Percentiles rank a stretch among this genome's conserved stretches.
Conservation (phyloP, 345 rosid genomes). For the Pelargonium nanum region DNA sequence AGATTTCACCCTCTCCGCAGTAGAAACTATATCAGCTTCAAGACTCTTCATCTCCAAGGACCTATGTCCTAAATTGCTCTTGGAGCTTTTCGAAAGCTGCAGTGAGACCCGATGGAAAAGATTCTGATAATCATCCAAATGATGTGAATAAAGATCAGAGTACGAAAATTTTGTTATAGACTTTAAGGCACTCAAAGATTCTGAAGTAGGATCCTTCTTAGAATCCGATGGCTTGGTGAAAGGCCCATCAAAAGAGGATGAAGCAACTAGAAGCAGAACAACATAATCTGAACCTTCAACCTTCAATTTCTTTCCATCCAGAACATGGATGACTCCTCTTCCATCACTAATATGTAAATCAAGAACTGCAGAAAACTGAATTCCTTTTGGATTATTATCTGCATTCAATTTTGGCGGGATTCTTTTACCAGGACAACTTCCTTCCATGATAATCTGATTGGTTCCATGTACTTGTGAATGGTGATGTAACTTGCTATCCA, state of each 20-base stretch:
- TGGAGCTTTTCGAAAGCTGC: constrained; percentile 48
- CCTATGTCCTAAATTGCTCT: constrained; percentile 15
- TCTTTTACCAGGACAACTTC: constrained; percentile 68
- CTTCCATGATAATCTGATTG: constrained; percentile 53
- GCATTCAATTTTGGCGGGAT: constrained; percentile 29
- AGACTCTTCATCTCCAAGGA: constrained; percentile 13
- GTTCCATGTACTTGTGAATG: constrained; percentile 31
- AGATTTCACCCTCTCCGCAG: constrained; percentile 70
- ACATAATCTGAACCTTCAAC: constrained; percentile 77
- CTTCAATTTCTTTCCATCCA: constrained; percentile 50
- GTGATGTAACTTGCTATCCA: constrained; percentile 60
- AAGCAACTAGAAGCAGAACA: constrained; percentile 46
- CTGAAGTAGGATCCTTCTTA: constrained; percentile 47
- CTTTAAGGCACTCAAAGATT: constrained; percentile 31
- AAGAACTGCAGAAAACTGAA: constrained; percentile 62
- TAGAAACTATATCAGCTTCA: constrained; percentile 23
- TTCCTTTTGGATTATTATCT: constrained; percentile 49
- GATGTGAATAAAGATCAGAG: constrained; percentile 48
- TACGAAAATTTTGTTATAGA: constrained; percentile 37
- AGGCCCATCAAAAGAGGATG: constrained; percentile 82
- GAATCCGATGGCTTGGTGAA: constrained; percentile 69
- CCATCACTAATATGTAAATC: constrained; percentile 47
- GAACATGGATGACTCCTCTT: constrained; percentile 29
- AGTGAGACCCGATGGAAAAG: constrained; percentile 71
- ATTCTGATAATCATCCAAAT: constrained; percentile 64